Conservation (phyloP, 2,329 filamentous ascomycete genomes). For the Emmonsiellopsis sp. region DNA sequence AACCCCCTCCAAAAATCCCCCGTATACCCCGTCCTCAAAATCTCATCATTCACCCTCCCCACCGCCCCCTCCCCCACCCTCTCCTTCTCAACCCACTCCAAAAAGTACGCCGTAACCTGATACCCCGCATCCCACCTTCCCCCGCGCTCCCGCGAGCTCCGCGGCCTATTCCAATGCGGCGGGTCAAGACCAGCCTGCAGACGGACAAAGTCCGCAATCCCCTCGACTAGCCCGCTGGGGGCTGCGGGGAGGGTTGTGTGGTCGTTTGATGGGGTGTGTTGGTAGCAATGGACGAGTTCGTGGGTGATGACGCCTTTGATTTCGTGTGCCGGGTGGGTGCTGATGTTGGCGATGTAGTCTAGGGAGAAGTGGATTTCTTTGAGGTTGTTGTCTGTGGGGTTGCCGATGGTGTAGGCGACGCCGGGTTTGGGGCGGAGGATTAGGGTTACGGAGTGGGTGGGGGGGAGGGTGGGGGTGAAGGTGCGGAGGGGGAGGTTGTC, state of each 20-base stretch:
- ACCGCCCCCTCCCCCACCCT: slow-evolving; percentile 62
- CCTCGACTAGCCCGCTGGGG: slow-evolving; percentile 76
- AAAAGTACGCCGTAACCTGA: slow-evolving; percentile 82
- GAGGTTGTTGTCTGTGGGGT: slow-evolving; percentile 70
- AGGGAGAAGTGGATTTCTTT: slow-evolving; percentile 89
- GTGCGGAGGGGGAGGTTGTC: slow-evolving; percentile 3
- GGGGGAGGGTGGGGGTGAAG: slow-evolving; percentile 37
- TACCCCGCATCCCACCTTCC: slow-evolving; percentile 82
- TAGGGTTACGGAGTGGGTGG: slow-evolving; percentile 79
- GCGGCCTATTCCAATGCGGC: slow-evolving; percentile 67
- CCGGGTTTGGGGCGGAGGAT: slow-evolving; percentile 70
- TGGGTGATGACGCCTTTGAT: slow-evolving; percentile 78
- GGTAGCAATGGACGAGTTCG: slow-evolving; percentile 92
- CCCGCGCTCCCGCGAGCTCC: slow-evolving; percentile 36
- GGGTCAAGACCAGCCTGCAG: slow-evolving; percentile 63
- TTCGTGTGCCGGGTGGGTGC: slow-evolving; percentile 42
- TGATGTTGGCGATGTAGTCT: slow-evolving; percentile 52
- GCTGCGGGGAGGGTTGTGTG: slow-evolving; percentile 17
- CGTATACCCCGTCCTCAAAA: slow-evolving; percentile 28
- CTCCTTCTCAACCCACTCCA: slow-evolving; percentile 72
- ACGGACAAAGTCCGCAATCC: slow-evolving; percentile 87
- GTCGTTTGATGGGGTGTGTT: slow-evolving; percentile 56
- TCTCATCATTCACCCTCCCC: slow-evolving; percentile 37
- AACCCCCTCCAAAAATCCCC: slow-evolving; percentile 17
- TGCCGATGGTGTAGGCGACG: slow-evolving; percentile 81